Conservation (phyloP, 345 rosid species). For the Turnera subulata region DNA sequence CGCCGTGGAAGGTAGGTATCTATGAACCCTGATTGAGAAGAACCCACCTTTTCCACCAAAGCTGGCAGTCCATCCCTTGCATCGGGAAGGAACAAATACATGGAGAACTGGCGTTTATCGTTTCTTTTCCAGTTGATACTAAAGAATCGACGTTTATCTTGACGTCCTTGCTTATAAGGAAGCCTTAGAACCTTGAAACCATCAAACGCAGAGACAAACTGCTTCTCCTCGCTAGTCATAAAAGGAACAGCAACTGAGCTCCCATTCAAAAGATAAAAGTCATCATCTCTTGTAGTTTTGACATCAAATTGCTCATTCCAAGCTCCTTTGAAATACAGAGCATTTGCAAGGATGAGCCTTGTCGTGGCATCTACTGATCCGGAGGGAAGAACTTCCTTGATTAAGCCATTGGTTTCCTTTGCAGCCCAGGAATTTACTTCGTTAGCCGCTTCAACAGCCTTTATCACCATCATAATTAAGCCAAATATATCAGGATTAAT, state of each 20-base stretch:
- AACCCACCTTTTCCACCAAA: constrained; percentile 39
- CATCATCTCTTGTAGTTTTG: constrained; percentile 41
- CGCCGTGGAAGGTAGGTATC: constrained; percentile 39
- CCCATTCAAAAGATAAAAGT: constrained; percentile 60
- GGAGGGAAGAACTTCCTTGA: constrained; percentile 61
- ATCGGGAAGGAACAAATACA: constrained; percentile 73
- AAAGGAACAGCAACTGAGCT: constrained; percentile 47
- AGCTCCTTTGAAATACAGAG: constrained; percentile 73
- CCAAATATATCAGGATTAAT: no score
- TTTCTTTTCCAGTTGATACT: neutral
- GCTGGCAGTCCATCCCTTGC: constrained; percentile 50
- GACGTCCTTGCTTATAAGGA: constrained; percentile 59
- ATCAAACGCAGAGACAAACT: constrained; percentile 36
- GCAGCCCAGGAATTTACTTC: constrained; percentile 77
- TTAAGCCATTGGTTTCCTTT: constrained; percentile 61
- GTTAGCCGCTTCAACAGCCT: constrained; percentile 56
- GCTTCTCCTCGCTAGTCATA: constrained; percentile 73
- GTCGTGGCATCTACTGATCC: constrained; percentile 51
- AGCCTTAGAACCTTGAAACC: constrained; percentile 74
- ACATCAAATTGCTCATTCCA: constrained; percentile 65
- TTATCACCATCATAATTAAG: constrained; percentile 8
- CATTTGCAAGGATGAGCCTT: constrained; percentile 64
- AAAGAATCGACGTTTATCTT: no score
- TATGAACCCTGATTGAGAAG: constrained; percentile 44
- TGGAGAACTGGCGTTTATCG: constrained; percentile 57